A percentile compares a stretch with the other conserved stretches of the same genome.
These are phyloP conservation scores for Saccharum hybrid DNA, from an alignment of 202 grass and related monocot species.

Conservation along the genomic window DNA sequence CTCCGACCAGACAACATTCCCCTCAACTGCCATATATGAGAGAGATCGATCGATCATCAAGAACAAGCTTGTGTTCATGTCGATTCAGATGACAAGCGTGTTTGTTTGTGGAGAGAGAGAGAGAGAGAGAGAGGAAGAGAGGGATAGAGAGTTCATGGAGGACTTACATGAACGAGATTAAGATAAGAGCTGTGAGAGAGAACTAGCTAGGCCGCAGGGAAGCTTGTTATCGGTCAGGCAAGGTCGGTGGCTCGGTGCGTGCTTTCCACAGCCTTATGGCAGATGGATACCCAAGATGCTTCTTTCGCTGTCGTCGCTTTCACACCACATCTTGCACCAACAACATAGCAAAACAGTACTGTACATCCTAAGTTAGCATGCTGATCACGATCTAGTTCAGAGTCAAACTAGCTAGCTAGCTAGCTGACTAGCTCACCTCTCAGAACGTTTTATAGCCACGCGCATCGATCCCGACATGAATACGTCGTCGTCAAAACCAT, in stretches of 20 bases:
- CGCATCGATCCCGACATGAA: neutral
- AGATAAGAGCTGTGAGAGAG: slow-evolving; percentile 1
- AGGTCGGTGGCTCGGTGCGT: slow-evolving; percentile 39
- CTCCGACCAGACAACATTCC: slow-evolving; percentile 94
- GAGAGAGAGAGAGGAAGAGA: neutral
- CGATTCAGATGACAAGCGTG: neutral
- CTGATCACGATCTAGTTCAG: slow-evolving; percentile 1
- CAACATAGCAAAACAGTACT: neutral
- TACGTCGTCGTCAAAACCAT: slow-evolving; percentile 29
- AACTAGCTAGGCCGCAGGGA: neutral
- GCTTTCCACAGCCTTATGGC: slow-evolving; percentile 51
- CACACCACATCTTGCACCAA: slow-evolving; percentile 44
- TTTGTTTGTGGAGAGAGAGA: neutral
- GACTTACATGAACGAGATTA: slow-evolving; percentile 29
- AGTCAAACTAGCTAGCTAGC: slow-evolving; percentile 39
- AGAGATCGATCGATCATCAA: neutral
- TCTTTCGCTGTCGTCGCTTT: slow-evolving; percentile 56
- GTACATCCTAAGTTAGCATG: neutral
- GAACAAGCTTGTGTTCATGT: neutral
- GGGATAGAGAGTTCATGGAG: slow-evolving; percentile 7
- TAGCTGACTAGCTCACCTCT: neutral
- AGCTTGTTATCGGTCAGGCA: slow-evolving; percentile 15
- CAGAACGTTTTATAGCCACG: neutral
- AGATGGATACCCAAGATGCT: slow-evolving; percentile 50
- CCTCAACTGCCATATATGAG: slow-evolving; percentile 68